Percentiles rank a stretch among this genome's conserved stretches.
Evolutionary conservation across 2,329 filamentous ascomycete species (phyloP).

Genomic region (Pseudocercospora fijiensis): DNA sequence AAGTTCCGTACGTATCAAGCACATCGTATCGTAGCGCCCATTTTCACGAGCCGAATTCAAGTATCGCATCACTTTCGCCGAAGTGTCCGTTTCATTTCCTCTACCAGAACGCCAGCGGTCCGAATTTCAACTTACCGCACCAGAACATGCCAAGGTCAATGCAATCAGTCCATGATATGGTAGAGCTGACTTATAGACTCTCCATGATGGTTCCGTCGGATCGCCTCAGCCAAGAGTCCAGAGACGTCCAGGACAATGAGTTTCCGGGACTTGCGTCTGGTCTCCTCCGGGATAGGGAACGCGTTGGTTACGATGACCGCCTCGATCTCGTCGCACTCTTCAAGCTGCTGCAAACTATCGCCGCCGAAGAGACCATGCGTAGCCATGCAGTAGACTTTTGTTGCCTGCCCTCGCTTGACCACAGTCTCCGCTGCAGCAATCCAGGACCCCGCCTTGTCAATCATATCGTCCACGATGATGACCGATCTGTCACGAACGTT

Average conservation of each 20-base stretch:
- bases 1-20: neutral
- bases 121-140: neutral
- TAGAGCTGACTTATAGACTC: conserved; percentile 67
- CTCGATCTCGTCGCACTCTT: conserved; percentile 90
- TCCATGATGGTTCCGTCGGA: conserved; percentile 93
- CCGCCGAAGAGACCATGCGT: conserved; percentile 93
- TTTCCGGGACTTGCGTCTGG: conserved; percentile 71
- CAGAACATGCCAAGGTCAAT: neutral
- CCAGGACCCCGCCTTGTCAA: conserved; percentile 95
- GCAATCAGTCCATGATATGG: conserved; percentile 41
- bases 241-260: conserved; percentile 87
- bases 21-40: neutral
- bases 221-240: conserved; percentile 83
- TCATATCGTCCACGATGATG: conserved; percentile 98
- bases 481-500: conserved; percentile 86
- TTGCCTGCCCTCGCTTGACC: conserved; percentile 86
- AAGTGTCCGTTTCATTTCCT: neutral
- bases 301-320: conserved; percentile 95
- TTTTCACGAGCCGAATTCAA: neutral
- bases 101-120: conserved; percentile 3
- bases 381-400: conserved; percentile 95
- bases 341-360: conserved; percentile 84
- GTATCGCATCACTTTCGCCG: neutral
- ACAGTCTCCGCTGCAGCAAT: conserved; percentile 96
- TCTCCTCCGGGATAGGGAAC: conserved; percentile 81